Conservation (phyloP, 1,284 basidiomycete species). For the Heterobasidion parviporum region DNA sequence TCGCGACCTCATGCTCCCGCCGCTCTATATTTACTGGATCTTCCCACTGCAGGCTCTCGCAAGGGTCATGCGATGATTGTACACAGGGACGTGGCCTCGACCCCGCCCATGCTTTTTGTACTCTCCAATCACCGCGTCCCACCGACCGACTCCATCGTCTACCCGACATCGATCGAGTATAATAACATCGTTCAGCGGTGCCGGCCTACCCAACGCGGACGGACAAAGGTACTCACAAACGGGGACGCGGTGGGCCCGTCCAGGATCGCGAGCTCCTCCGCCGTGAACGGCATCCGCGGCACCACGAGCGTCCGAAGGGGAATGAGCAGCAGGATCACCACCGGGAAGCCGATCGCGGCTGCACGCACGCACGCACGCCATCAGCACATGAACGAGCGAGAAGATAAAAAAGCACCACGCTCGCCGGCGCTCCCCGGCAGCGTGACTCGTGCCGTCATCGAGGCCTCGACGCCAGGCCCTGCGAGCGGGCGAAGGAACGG, state of each 20-base stretch:
- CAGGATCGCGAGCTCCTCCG: conserved; percentile 75
- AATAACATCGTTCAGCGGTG: not conserved
- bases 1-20: no score
- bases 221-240: conserved; percentile 47
- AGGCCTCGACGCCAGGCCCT: no score
- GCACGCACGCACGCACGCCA: not conserved
- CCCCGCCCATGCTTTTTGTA: no score
- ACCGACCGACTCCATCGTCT: conserved; percentile 44
- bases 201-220: not conserved
- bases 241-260: conserved; percentile 85
- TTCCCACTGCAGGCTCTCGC: no score
- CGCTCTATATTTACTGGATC: no score
- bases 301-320: conserved; percentile 72
- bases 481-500: no score
- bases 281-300: conserved; percentile 72
- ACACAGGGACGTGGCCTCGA: no score
- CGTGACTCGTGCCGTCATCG: no score
- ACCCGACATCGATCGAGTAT: not conserved
- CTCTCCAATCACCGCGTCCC: conserved; percentile 11
- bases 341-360: conserved; percentile 89
- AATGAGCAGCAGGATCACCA: conserved; percentile 85
- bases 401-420: not conserved
- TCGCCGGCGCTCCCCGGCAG: not conserved
- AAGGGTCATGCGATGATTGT: no score
- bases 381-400: not conserved